Base-by-base conservation (phyloP, 768 basidiomycete species). In the Leccinum fibrillosum region DNA sequence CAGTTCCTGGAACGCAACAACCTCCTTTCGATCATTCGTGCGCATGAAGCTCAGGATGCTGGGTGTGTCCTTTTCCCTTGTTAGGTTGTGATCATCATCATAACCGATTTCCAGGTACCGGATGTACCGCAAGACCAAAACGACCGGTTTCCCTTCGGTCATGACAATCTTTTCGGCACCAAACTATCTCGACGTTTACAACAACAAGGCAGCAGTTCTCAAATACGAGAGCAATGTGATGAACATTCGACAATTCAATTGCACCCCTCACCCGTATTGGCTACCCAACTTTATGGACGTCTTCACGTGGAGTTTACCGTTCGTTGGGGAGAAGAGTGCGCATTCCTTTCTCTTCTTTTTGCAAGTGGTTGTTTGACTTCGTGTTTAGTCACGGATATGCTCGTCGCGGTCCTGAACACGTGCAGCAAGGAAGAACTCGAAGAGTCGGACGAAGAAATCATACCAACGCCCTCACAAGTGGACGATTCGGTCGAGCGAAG, bases 111-210 rank as follows among this genome's bases (percentile, higher is more conserved):
- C 2, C 62, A 94, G 92, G 12, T 97, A 96, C 72, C 92, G 95
- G 55, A 98, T 98, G 97, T 98, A 98, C 70, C 91, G 94, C 64
- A 99, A 99, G 76, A 98, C 96, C 5, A 93, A 94, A 75, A 90
- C 92, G 19, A 98, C 95, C 0, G 95, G 96, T 6, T 98, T 99
- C 80, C 96, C 97, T 17, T 96, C 94, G 15, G 95, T 99, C 58
- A 98, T 99, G 94, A 98, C 96, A n/a, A 94, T 99, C 68, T 99
- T 99, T 77, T 95, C 92, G 15, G 95, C 95, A 8, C 97, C 97
- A 44, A 95, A 98, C 72, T 98, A 98, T 70, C 88, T 98, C 57
- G 97, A 98, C 68, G 93, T 98, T 19, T 98, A 98, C 76, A 94
- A 96, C 75, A 99, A 99, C 78, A 98, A 98, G 76, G 97, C 95